Evolutionary conservation across 805 yeast genomes (phyloP), one percentile per base, ranked within the genome.

Genomic region (Starmerella asiatica): DNA sequence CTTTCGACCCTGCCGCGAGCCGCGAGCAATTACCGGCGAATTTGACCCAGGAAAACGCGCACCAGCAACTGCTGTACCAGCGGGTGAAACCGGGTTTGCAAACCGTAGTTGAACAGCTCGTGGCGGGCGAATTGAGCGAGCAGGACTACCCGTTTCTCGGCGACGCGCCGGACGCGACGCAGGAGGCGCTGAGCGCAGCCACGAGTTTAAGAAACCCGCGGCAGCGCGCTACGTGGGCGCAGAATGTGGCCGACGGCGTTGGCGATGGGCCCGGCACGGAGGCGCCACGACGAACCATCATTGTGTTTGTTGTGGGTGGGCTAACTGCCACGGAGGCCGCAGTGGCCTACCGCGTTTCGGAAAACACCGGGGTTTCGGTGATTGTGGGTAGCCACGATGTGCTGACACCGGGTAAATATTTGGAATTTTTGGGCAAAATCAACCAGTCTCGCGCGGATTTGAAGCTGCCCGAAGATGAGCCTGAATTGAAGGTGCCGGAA

Each of bases 281-380:
- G 12, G 33, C 20, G 11, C 34, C 36, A 6, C 29, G 21, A 56
- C 58, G 3, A 43, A 53, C 35, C 65, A 65, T 86, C 6, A 71
- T 86, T 48, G 72, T 85, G 41, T 91, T 75, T 54, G 70, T 84
- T 21, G 79, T 93, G 2, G 99, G 99, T 18, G 98, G 97, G 7
- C 60, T 81, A 17, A 83, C 97, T 0, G 73, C 78, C 48, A 71
- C 86, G 2, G 99, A 91, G 58, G 62, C 79, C 21, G 70, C 88
- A 46, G 69, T 82, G 11, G 75, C 77, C 3, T 77, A 81, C 50
- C 88, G 82, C 46, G 65, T 84, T 34, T 70, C 83, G 7, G 59
- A 63, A 15, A 57, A 68, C 33, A 65, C 73, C 42, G 51, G 51
- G 15, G 77, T 74, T 54, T 94, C 84, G 45, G 70, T 91, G 15